Evolutionary conservation across 192 early-diverging fungal genomes (phyloP).

Genomic region (Backusella tuberculispora): DNA sequence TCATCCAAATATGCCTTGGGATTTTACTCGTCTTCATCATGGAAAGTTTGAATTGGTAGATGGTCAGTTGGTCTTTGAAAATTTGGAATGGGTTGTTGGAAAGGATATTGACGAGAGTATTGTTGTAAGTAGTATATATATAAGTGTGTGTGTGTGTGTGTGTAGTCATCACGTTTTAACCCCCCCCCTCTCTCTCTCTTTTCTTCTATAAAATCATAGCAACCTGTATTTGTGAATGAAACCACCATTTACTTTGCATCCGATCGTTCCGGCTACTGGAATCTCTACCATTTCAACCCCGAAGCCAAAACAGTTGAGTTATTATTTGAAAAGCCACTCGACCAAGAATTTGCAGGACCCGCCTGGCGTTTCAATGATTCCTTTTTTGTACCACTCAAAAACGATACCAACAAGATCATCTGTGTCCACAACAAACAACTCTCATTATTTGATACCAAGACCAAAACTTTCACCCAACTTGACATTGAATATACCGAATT

Average conservation of each 20-base stretch:
- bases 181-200: neutral
- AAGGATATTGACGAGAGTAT: constrained; percentile 43
- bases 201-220: constrained; percentile 33
- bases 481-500: constrained; percentile 16
- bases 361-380: constrained; percentile 50
- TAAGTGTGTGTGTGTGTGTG: neutral
- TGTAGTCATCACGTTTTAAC: neutral
- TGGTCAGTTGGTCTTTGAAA: neutral
- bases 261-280: constrained; percentile 78
- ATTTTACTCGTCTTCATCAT: constrained; percentile 62
- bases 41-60: constrained; percentile 36
- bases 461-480: constrained; percentile 31
- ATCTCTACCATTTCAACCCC: constrained; percentile 56
- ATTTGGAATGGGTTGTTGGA: constrained; percentile 42
- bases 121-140: constrained; percentile 27
- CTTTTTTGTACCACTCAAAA: constrained; percentile 11
- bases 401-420: constrained; percentile 43
- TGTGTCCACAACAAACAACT: constrained; percentile 37
- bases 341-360: constrained; percentile 68
- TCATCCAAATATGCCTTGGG: constrained; percentile 84
- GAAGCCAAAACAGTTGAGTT: constrained; percentile 33
- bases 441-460: constrained; percentile 27
- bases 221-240: constrained; percentile 63
- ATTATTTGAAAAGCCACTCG: constrained; percentile 49
- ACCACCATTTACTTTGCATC: constrained; percentile 65